phyloP scores from a whole-genome alignment of 2,329 filamentous ascomycete species.

The Xylariaceae sp. region DNA sequence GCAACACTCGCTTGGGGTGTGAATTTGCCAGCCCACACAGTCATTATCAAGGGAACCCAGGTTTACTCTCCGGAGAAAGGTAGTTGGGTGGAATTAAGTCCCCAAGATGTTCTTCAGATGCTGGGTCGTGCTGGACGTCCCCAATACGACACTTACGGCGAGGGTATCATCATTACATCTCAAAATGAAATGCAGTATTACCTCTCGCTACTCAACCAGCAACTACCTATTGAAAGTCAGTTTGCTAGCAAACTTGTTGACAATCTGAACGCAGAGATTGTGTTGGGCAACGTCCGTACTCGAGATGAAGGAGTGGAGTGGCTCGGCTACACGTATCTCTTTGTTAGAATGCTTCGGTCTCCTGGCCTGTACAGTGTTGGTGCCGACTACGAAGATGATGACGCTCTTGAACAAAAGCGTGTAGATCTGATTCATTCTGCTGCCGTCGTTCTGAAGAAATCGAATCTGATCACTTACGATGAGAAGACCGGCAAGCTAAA shows the following conservation, averaged over 20 bases:
- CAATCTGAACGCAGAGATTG: conserved; percentile 93
- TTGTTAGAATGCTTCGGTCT: conserved; percentile 93
- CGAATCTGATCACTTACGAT: conserved; percentile 89
- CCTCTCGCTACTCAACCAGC: conserved; percentile 91
- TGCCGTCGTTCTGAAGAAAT: conserved; percentile 77
- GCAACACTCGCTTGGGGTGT: conserved; percentile 99
- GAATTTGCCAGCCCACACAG: conserved; percentile 93
- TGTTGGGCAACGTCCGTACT: conserved; percentile 84
- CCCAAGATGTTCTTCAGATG: conserved; percentile 98
- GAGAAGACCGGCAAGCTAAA: conserved; percentile 86
- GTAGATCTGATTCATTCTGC: conserved; percentile 97
- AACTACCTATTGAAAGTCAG: conserved; percentile 95
- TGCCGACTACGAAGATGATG: conserved; percentile 89
- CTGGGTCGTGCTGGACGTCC: conserved; percentile 92
- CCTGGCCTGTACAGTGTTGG: conserved; percentile 94
- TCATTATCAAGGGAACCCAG: conserved; percentile 98
- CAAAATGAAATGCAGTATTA: conserved; percentile 96
- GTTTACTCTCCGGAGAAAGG: conserved; percentile 98
- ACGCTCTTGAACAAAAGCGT: conserved; percentile 86
- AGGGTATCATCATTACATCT: conserved; percentile 97
- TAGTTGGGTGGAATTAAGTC: conserved; percentile 95
- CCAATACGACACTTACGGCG: conserved; percentile 95
- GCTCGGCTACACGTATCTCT: conserved; percentile 97
- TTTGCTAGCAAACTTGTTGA: conserved; percentile 89
- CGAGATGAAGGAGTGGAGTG: conserved; percentile 98